phyloP scores from a whole-genome alignment of 352 stramenopile species.

The Globisporangium okanoganense region DNA sequence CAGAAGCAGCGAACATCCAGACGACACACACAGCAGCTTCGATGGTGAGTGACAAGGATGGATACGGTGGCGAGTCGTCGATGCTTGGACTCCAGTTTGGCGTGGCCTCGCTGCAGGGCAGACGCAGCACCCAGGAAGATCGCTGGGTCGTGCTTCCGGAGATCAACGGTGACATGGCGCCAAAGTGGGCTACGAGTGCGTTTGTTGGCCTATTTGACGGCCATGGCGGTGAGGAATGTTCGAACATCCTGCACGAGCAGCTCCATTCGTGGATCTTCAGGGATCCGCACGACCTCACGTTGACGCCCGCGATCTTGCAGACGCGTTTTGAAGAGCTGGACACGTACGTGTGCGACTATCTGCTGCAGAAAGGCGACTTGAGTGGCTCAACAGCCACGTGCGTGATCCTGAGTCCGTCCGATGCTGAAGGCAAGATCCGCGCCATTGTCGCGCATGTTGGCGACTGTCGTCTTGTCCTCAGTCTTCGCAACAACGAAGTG shows the following conservation, averaged over 20 bases:
- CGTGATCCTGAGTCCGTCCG: slow-evolving; percentile 30
- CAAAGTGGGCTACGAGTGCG: slow-evolving; percentile 20
- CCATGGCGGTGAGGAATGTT: slow-evolving; percentile 70
- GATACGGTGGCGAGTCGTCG: slow-evolving; percentile 37
- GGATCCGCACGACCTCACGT: slow-evolving; percentile 23
- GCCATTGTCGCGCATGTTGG: slow-evolving; percentile 62
- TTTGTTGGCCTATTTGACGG: slow-evolving; percentile 85
- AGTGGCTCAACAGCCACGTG: slow-evolving; percentile 80
- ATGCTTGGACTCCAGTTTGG: slow-evolving; percentile 34
- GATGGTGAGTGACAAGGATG: slow-evolving; percentile 19
- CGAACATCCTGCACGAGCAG: slow-evolving; percentile 68
- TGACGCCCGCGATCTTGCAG: slow-evolving; percentile 24
- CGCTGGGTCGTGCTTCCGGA: slow-evolving; percentile 54
- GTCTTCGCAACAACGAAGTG: slow-evolving; percentile 30
- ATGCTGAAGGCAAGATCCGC: slow-evolving; percentile 14
- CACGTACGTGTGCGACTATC: slow-evolving; percentile 59
- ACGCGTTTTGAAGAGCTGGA: slow-evolving; percentile 64
- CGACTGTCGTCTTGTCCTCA: slow-evolving; percentile 69
- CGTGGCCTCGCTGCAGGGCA: slow-evolving; percentile 52
- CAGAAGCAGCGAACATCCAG: background rate
- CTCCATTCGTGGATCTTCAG: slow-evolving; percentile 68
- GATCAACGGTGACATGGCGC: slow-evolving; percentile 17
- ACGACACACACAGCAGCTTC: background rate
- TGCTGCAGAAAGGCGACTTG: slow-evolving; percentile 66
- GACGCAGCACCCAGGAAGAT: slow-evolving; percentile 75